Base-by-base conservation (phyloP, 257 asterid species). In the Lantana camara region DNA sequence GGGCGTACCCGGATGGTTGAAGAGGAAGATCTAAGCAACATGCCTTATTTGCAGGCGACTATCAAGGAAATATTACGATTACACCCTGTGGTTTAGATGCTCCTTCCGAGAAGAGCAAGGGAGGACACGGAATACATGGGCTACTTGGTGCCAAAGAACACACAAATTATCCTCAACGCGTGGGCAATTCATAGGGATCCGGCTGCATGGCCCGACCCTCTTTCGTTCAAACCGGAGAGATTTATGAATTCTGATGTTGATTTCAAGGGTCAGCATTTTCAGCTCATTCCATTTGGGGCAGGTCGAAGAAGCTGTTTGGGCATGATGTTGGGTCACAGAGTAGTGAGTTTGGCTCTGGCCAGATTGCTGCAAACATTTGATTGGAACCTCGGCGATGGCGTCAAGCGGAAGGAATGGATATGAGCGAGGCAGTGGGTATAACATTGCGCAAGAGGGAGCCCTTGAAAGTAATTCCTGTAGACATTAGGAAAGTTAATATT, bases 141-240 rank as follows among this genome's bases (percentile, higher is more conserved):
- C 10, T 49, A 70, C 21, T 3, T 60, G 9, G 42, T 70, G 41
- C 76, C 73, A 5, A 60, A 70, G 20, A 52, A 63, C 64, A 70
- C 77, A 5, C 76, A 75, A 13, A 58, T 75, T 71, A 9, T 49
- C 71, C 7, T 7, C 38, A 1, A 77, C n/a, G n/a, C n/a, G n/a
- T n/a, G n/a, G n/a, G n/a, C n/a, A n/a, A n/a, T n/a, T n/a, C n/a
- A n/a, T n/a, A n/a, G n/a, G n/a, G n/a, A n/a, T n/a, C n/a, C n/a
- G n/a, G n/a, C n/a, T n/a, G n/a, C n/a, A n/a, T n/a, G 84, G 82
- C 61, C 45, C 3, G 70, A 73, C 3, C 76, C 89, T 0, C 13
- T 15, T 7, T 5, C n/a, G 5, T 83, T 83, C 61, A 63, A 51
- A 12, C 89, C 89, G 0, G 84, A 83, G 67, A 77, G 89, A 48